Evolutionary conservation across 495 filamentous ascomycete species (phyloP).

Genomic region (Aspergillus homomorphus): DNA sequence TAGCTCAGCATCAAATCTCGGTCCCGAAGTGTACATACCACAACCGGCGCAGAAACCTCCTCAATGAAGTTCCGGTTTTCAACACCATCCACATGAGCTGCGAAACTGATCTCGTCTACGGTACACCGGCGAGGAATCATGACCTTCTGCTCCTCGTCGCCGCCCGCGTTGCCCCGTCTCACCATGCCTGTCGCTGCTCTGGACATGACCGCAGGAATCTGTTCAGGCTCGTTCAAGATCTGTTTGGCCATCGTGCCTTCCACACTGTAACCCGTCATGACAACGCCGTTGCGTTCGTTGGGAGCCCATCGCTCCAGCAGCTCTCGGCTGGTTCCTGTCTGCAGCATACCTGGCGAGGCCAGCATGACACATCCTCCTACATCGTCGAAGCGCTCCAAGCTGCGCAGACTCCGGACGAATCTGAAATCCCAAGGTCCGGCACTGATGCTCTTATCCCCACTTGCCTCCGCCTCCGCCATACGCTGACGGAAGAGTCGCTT

Average conservation of each 20-base stretch:
- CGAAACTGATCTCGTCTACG: conserved; percentile 89
- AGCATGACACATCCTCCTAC: conserved; percentile 96
- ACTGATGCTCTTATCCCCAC: conserved; percentile 63
- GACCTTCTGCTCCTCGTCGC: conserved; percentile 67
- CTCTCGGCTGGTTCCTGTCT: conserved; percentile 90
- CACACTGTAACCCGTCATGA: conserved; percentile 97
- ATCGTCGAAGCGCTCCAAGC: conserved; percentile 92
- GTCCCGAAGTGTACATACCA: conserved; percentile 56
- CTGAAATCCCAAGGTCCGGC: conserved; percentile 96
- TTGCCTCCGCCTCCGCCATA: conserved; percentile 80
- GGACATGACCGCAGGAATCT: conserved; percentile 90
- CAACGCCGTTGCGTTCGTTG: conserved; percentile 88
- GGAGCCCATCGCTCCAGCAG: conserved; percentile 94
- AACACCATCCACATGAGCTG: conserved; percentile 92
- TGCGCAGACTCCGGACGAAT: conserved; percentile 85
- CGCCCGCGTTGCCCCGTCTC: conserved; percentile 47
- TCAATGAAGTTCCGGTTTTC: conserved; percentile 96
- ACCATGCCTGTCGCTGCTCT: conserved; percentile 56
- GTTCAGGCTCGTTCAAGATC: conserved; percentile 87
- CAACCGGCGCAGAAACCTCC: conserved; percentile 83
- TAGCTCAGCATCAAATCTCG: neutral
- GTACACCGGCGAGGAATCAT: conserved; percentile 92
- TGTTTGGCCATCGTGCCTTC: conserved; percentile 98
- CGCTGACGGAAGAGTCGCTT: conserved; percentile 82
- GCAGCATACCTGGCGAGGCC: conserved; percentile 94